These are phyloP conservation scores for Pleurotus tuoliensis DNA, from an alignment of 768 basidiomycete species.

Conservation along the genomic window DNA sequence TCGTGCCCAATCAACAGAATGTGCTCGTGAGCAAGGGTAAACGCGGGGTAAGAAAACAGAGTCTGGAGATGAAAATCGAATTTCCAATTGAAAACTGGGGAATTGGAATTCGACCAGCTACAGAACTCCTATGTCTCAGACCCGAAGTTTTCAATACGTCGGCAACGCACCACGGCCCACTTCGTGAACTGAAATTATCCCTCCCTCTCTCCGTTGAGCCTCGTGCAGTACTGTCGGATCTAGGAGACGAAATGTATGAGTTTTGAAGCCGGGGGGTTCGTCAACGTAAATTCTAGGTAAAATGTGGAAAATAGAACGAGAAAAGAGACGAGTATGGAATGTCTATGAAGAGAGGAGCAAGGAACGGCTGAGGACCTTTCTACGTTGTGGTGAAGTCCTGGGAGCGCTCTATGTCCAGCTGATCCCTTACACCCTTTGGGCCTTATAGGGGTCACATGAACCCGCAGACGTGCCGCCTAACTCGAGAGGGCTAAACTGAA, in stretches of 20 bases:
- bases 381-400: background rate
- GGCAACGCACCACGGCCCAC: background rate
- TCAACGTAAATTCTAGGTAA: constrained; percentile 14
- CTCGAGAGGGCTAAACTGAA: background rate
- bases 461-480: background rate
- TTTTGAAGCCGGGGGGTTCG: constrained; percentile 1
- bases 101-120: background rate
- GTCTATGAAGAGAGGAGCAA: constrained; percentile 15
- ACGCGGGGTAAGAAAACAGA: constrained; percentile 8
- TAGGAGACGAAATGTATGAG: background rate
- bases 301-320: constrained; percentile 9
- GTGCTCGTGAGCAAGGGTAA: constrained; percentile 14
- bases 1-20: constrained; percentile 14
- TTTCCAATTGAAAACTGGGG: constrained; percentile 4
- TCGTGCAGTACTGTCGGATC: background rate
- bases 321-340: constrained; percentile 11
- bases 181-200: background rate
- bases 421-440: constrained; percentile 21
- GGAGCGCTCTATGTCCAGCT: constrained; percentile 19
- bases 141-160: background rate
- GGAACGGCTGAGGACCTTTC: constrained; percentile 20
- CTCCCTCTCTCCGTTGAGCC: background rate
- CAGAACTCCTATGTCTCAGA: constrained; percentile 3
- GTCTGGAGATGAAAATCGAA: constrained; percentile 8
- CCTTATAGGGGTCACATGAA: constrained; percentile 24